Evolutionary conservation across 495 filamentous ascomycete species (phyloP).

Genomic region (Podospora conica): DNA sequence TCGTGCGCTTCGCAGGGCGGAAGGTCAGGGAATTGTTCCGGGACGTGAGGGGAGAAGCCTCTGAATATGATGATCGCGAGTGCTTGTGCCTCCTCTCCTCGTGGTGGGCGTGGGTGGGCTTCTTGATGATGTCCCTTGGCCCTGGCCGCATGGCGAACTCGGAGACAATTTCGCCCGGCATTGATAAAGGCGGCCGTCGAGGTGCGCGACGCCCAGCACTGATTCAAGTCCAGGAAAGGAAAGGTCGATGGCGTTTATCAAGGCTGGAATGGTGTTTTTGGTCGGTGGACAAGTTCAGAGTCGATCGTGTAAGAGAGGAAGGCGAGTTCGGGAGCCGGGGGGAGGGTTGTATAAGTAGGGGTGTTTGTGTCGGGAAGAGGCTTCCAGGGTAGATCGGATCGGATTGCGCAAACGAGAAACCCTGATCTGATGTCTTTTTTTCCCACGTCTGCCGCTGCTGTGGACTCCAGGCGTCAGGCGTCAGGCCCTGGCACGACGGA

Average conservation of each 20-base stretch:
- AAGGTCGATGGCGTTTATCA: neutral
- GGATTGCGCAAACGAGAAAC: slow-evolving; percentile 11
- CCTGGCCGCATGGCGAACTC: slow-evolving; percentile 39
- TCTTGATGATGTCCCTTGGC: slow-evolving; percentile 31
- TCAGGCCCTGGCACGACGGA: neutral
- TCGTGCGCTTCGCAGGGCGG: slow-evolving; percentile 47
- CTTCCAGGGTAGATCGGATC: neutral
- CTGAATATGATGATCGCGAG: slow-evolving; percentile 48
- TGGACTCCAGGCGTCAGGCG: neutral
- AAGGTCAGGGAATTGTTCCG: slow-evolving; percentile 44
- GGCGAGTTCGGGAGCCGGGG: neutral
- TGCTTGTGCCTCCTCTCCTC: slow-evolving; percentile 43
- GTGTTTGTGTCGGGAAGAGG: neutral
- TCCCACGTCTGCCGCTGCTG: neutral
- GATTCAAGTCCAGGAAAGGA: neutral
- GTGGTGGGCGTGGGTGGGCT: slow-evolving; percentile 23
- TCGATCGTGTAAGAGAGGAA: neutral
- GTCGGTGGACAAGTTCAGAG: neutral
- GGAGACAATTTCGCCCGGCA: slow-evolving; percentile 34
- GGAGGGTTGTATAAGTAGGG: neutral
- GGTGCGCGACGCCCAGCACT: neutral
- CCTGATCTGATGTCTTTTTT: slow-evolving; percentile 1
- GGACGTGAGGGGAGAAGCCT: slow-evolving; percentile 43
- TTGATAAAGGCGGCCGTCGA: slow-evolving; percentile 15
- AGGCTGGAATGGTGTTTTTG: neutral